Evolutionary conservation across 306 rosid genomes (phyloP), one percentile per base, ranked within the genome.

Genomic region (Herpetospermum pedunculosum): DNA sequence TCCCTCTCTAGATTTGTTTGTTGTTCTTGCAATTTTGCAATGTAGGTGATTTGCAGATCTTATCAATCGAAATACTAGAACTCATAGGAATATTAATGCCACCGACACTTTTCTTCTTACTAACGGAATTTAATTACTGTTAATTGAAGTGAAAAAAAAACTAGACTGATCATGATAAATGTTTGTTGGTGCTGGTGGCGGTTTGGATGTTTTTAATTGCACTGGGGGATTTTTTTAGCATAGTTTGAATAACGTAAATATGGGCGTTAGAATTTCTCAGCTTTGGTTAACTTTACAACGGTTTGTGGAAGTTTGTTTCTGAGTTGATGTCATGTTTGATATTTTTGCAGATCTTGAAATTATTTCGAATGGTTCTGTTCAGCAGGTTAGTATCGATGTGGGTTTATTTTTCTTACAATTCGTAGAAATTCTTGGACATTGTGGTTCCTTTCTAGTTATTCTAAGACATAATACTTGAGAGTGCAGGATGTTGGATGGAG

Each of bases 401-500:
- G 72, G 40, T 47, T 37, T 25, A 4, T 32, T 23, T 5, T 40
- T 43, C 41, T 54, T 34, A 44, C 18, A 52, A 40, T 30, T 53
- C 26, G 52, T 78, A 37, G 79, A 7, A 55, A 26, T 15, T 46
- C 40, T 7, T 26, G 2, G 58, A 28, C 23, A 8, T 32, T 68
- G 37, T 70, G 25, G 58, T 41, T 46, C 8, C 58, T 44, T 34
- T 26, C 35, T 54, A 58, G 53, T 76, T 70, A 44, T 62, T 55
- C 47, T 68, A 19, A 11, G 52, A 38, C 60, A 48, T 28, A 55
- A 10, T 40, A 21, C 32, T 73, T 25, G 77, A 53, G 38, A 52
- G 40, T 76, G 78, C 85, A 89, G 91, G 77, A 65, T 83, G 71
- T 72, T 72, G 85, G 79, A 71, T 88, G 90, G 97, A 89, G 96